Evolutionary conservation across 2,329 filamentous ascomycete species (phyloP), one percentile per base, ranked within the genome.

Genomic region (Calonectria pseudoreteaudii): DNA sequence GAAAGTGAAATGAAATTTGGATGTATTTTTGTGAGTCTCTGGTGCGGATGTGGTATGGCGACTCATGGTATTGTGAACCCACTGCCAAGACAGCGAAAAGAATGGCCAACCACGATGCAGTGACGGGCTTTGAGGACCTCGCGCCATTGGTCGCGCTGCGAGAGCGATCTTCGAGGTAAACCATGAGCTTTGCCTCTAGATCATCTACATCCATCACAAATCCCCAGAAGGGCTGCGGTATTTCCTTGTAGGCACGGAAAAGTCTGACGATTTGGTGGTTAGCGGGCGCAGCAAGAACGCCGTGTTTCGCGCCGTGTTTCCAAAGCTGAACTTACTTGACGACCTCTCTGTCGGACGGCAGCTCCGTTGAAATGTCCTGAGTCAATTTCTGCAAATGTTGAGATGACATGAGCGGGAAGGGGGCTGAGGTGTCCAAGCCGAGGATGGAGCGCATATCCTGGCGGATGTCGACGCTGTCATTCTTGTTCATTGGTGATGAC

Each of bases 141-240:
- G 82, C 85, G 0, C 85, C 80, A 26, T 84, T 87, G 16, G 86
- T 87, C 3, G 88, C 88, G 76, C 88, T 90, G 72, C 90, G 89
- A 7, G 90, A 90, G 60, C 91, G 87, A 71, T 93, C 91, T 77
- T 93, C 91, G 1, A 93, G 85, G 75, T 93, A 93, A 28, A 91
- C 86, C 87, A 93, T 92, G 60, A 93, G 85, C 74, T 89, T 90
- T 6, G 90, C 89, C 78, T 93, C 91, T 34, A 93, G 88, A 68
- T 92, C 91, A 70, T 92, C 90, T 68, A 93, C 91, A 76, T 93
- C 91, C 71, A 92, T 88, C 23, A 93, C 90, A 65, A 93, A 91
- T 1, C 91, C 91, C 91, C 91, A 93, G 77, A 93, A 93, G 1
- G 91, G 91, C 64, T 93, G 91, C 2, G 91, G 90, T 30, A 92